Evolutionary conservation across 768 basidiomycete genomes (phyloP), one percentile per base, ranked within the genome.

Genomic region (Infundibulicybe gibba): DNA sequence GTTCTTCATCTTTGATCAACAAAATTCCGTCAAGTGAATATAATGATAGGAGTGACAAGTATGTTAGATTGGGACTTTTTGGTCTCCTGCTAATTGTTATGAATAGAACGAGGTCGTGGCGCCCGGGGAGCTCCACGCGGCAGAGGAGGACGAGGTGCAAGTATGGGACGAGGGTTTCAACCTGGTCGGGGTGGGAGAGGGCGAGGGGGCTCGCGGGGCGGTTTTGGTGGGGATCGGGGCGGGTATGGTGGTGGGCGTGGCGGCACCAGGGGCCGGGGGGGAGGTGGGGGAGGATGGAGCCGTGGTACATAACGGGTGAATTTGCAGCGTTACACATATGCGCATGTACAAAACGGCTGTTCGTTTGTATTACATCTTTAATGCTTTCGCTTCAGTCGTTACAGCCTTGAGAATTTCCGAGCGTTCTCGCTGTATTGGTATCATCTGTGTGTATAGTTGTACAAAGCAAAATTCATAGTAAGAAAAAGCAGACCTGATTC

Each of bases 371-470:
- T 60, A 81, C 32, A 67, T 60, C 52, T 74, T 79, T 50, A 81
- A 49, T 6, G 69, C 62, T 49, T 78, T 83, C 25, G 81, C 65
- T 49, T 85, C 79, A 32, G 60, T 61, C 5, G 70, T 66, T 5
- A 76, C 76, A 8, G 55, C 56, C 54, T 70, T 72, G 2, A 79
- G 64, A 45, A 73, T 65, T 44, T 70, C 62, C 14, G 75, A 68
- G 33, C 85, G 77, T 59, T 76, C 75, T 45, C 69, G 64, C 53
- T 85, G 82, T 40, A 63, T 63, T 14, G 68, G 63, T 30, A 79
- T 65, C 9, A 62, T 66, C 83, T 83, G 51, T 25, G 40, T 25
- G 39, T 21, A 48, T n/a, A 5, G 33, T 20, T 5, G 31, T 15
- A 31, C 11, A 30, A 30, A n/a, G 10, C 21, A 45, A 38, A 32